phyloP scores from a whole-genome alignment of 139 green algal species.

The Haematococcus sp. region DNA sequence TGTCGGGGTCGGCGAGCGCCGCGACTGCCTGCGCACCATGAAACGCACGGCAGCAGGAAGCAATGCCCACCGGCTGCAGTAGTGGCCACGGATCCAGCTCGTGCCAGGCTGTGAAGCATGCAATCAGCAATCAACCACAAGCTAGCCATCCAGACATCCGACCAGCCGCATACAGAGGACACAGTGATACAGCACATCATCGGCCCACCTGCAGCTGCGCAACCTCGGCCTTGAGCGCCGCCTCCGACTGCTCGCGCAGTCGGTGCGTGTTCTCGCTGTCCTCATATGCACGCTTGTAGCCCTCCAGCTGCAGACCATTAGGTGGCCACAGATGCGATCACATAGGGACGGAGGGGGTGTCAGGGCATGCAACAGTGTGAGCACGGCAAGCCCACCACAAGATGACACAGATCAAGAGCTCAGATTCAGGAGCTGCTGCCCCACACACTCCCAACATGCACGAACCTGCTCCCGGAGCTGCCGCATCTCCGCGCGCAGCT shows the following conservation, averaged over 20 bases:
- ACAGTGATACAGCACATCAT: no score
- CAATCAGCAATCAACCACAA: no score
- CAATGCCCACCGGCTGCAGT: no score
- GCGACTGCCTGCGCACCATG: constrained; percentile 19
- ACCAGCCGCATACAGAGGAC: no score
- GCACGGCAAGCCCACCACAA: not conserved
- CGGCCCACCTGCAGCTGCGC: constrained; percentile 14
- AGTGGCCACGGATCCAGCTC: no score
- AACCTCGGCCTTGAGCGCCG: constrained; percentile 32
- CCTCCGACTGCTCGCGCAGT: constrained; percentile 22
- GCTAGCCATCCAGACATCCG: no score
- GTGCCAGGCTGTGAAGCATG: no score
- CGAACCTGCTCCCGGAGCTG: constrained; percentile 2
- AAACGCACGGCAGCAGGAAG: no score
- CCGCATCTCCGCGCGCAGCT: not conserved
- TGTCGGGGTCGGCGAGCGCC: constrained; percentile 35
- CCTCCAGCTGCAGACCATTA: not conserved
- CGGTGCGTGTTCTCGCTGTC: constrained; percentile 30
- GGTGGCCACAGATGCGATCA: not conserved
- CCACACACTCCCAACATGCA: not conserved
- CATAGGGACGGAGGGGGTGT: not conserved
- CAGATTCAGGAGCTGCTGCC: no score
- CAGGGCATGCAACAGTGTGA: no score
- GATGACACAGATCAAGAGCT: not conserved
- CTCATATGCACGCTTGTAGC: constrained; percentile 29